Base-by-base conservation (phyloP, 163 green algal species). In the Chloromonas sp. region DNA sequence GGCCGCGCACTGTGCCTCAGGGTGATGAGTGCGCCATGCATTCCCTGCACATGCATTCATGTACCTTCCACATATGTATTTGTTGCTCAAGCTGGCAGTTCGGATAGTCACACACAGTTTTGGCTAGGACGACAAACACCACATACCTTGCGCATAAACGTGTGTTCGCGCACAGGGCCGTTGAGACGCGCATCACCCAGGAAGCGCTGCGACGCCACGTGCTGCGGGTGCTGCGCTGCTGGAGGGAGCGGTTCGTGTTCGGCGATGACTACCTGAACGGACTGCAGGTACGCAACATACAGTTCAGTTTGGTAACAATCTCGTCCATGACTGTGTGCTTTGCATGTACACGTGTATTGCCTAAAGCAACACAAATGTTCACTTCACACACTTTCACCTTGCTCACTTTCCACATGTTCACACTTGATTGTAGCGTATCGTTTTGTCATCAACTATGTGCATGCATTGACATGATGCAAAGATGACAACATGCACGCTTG, bases 161-260 rank as follows among this genome's bases (percentile, higher is more conserved):
- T 36, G 36, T 36, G 36, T 36, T 36, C 36, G 36, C 36, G 36
- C 36, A 36, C 84, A 83, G 84, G 60, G 79, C 58, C 60, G 84
- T 84, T 14, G 84, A 87, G 84, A 87, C 84, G 13, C 84, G 84
- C 61, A 87, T 87, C 79, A 89, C 89, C 2, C 94, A 97, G 84
- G 91, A 93, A 85, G 85, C 88, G 14, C 87, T 92, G 60, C 83
- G 86, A 62, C 84, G 89, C 15, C 86, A 92, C 79, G 90, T 93
- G 81, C 86, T 94, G 85, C 89, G 93, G 14, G 92, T 98, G 88
- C 92, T 99, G 85, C 91, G 94, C n/a, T 91, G 95, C 60, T 99
- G 96, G 96, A 87, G 93, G 0, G 92, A 95, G 70, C 96, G 95
- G 89, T 98, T 95, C 90, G 93, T 99, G 66, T 99, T 99, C 89